Evolutionary conservation across 331 rosid species (phyloP).

Genomic region (Rosa hybrid): DNA sequence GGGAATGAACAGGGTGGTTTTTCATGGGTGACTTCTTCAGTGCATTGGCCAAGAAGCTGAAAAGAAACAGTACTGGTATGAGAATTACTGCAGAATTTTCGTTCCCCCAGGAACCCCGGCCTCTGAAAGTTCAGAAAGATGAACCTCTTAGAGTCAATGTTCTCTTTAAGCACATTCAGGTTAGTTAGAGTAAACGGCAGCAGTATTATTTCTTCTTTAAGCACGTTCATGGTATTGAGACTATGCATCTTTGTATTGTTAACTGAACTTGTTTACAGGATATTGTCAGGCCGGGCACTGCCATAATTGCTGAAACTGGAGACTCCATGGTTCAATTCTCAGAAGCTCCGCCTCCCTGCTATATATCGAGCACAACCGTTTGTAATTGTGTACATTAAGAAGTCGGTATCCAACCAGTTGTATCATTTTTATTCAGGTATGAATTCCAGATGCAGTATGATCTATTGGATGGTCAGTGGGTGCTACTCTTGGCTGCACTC

Average conservation of each 20-base stretch:
- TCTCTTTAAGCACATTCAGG: conserved; percentile 89
- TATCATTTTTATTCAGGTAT: conserved; percentile 48
- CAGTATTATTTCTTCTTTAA: not conserved
- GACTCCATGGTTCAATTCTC: conserved; percentile 95
- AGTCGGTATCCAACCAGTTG: conserved; percentile 13
- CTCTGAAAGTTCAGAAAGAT: conserved; percentile 48
- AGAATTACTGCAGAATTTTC: conserved; percentile 42
- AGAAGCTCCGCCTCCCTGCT: conserved; percentile 74
- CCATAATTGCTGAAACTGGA: conserved; percentile 83
- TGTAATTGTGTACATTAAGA: not conserved
- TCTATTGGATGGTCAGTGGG: conserved; percentile 97
- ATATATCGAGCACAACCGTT: not conserved
- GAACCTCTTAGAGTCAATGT: conserved; percentile 79
- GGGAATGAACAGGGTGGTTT: conserved; percentile 83
- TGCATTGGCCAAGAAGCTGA: conserved; percentile 69
- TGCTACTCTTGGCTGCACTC: conserved; percentile 91
- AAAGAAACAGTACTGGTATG: conserved; percentile 56
- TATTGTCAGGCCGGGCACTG: conserved; percentile 55
- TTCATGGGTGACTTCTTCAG: conserved; percentile 78
- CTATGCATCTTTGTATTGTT: conserved; percentile 2
- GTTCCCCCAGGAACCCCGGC: conserved; percentile 56
- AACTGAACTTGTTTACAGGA: conserved; percentile 44
- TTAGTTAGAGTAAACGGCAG: conserved; percentile 13
- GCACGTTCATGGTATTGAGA: not conserved
- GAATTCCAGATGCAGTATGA: conserved; percentile 97